phyloP scores from a whole-genome alignment of 1,139 yeast species.

The Saccharomycopsis hybrid region DNA sequence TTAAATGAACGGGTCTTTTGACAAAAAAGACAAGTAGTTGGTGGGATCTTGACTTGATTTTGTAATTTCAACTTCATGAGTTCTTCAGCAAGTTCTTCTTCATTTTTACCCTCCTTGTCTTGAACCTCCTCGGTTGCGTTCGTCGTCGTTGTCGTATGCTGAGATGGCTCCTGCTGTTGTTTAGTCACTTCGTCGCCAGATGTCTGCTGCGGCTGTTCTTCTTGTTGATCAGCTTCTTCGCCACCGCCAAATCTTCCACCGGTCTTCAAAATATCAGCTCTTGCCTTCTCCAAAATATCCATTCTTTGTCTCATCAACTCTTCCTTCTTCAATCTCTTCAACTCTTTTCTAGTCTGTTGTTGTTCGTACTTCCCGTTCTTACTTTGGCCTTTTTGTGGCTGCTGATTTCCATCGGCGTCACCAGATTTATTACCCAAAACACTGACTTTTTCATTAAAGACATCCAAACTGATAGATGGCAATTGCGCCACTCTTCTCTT shows the following conservation, averaged over 20 bases:
- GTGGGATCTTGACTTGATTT: constrained; percentile 62
- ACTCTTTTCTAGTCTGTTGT: constrained; percentile 53
- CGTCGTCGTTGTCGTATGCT: not conserved
- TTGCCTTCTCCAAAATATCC: constrained; percentile 15
- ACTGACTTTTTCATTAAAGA: constrained; percentile 71
- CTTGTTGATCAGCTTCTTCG: constrained; percentile 20
- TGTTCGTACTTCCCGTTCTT: constrained; percentile 44
- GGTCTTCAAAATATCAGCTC: constrained; percentile 36
- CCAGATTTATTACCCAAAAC: constrained; percentile 44
- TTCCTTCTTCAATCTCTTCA: constrained; percentile 58
- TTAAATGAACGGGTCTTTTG: constrained; percentile 38
- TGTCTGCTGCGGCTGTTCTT: constrained; percentile 20
- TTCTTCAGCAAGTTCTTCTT: constrained; percentile 34
- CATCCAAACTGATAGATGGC: constrained; percentile 70
- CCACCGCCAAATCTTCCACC: constrained; percentile 27
- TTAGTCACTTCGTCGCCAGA: constrained; percentile 21
- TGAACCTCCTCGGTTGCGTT: constrained; percentile 23
- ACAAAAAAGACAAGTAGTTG: constrained; percentile 76
- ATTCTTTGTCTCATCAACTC: constrained; percentile 25
- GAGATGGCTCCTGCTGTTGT: constrained; percentile 37
- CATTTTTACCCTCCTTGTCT: constrained; percentile 20
- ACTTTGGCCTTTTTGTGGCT: constrained; percentile 47
- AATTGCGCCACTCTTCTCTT: constrained; percentile 88
- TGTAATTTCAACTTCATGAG: constrained; percentile 50
- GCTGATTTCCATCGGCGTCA: constrained; percentile 36